A percentile compares a stretch with the other conserved stretches of the same genome.
phyloP scores from a whole-genome alignment of 2,329 filamentous ascomycete genomes.

The Lasiodiplodia sp. region DNA sequence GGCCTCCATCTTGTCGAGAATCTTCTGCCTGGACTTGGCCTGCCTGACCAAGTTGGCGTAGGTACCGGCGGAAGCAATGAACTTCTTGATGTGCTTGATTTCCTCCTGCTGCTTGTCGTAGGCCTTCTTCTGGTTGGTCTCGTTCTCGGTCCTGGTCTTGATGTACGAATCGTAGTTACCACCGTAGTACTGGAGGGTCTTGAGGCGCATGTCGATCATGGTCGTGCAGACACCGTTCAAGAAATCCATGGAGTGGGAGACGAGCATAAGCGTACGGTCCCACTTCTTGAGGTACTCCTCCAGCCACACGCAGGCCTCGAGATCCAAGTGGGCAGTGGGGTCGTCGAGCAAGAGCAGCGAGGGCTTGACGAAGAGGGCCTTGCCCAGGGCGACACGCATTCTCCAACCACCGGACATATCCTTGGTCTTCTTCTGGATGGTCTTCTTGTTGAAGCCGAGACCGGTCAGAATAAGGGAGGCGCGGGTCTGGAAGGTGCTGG shows the following conservation, averaged over 20 bases:
- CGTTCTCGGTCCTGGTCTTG: slow-evolving; percentile 93
- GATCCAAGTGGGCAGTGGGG: slow-evolving; percentile 97
- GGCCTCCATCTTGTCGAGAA: slow-evolving; percentile 99
- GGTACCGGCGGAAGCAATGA: slow-evolving; percentile 99
- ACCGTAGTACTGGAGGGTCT: slow-evolving; percentile 94
- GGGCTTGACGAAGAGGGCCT: slow-evolving; percentile 98
- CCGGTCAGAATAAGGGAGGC: slow-evolving; percentile 96
- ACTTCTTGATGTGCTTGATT: slow-evolving; percentile 99
- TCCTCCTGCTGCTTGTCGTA: slow-evolving; percentile 99
- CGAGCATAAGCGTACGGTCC: slow-evolving; percentile 94
- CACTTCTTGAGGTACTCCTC: slow-evolving; percentile 99
- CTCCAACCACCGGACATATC: slow-evolving; percentile 99
- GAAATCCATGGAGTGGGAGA: slow-evolving; percentile 99
- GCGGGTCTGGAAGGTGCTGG: slow-evolving; percentile 93
- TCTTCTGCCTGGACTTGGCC: slow-evolving; percentile 99
- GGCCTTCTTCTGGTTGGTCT: slow-evolving; percentile 98
- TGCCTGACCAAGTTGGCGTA: slow-evolving; percentile 99
- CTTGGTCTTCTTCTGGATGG: slow-evolving; percentile 99
- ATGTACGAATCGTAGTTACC: slow-evolving; percentile 98
- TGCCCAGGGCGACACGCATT: slow-evolving; percentile 98
- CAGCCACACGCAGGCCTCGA: slow-evolving; percentile 99
- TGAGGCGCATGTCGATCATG: slow-evolving; percentile 98
- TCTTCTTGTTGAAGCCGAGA: slow-evolving; percentile 98
- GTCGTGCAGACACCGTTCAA: slow-evolving; percentile 96
- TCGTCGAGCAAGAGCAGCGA: slow-evolving; percentile 95